Conservation (phyloP, 495 filamentous ascomycete species). For the Chaetomidium leptoderma region DNA sequence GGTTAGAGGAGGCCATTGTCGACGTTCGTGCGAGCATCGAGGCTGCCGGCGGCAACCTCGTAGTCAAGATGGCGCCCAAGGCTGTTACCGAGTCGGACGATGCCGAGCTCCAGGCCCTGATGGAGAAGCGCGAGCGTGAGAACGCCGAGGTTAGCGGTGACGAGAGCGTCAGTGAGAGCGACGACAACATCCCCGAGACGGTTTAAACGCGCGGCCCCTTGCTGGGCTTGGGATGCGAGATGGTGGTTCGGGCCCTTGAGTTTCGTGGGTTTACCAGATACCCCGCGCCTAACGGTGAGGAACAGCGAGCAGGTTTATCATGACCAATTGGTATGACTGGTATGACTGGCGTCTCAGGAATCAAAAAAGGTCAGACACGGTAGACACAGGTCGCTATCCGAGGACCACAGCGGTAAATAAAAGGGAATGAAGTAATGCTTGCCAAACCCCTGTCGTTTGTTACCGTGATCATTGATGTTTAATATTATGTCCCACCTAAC, state of each 20-base stretch:
- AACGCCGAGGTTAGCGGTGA: conserved; percentile 96
- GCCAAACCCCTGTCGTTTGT: neutral
- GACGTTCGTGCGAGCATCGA: conserved; percentile 75
- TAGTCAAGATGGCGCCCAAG: conserved; percentile 96
- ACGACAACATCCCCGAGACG: conserved; percentile 61
- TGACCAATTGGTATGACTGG: conserved; percentile 6
- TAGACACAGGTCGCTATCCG: conserved; percentile 14
- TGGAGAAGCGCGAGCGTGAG: conserved; percentile 98
- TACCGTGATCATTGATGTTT: neutral
- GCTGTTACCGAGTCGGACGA: conserved; percentile 98
- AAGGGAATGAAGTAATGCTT: conserved; percentile 16
- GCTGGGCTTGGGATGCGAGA: neutral
- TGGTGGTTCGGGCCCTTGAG: neutral
- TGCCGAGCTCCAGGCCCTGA: conserved; percentile 90
- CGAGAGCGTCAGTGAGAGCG: conserved; percentile 88
- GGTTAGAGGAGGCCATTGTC: conserved; percentile 81
- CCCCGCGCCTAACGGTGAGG: neutral
- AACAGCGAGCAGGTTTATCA: conserved; percentile 11
- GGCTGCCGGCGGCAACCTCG: conserved; percentile 66
- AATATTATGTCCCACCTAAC: neutral
- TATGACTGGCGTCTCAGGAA: conserved; percentile 17
- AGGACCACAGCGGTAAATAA: conserved; percentile 7
- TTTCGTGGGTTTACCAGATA: neutral
- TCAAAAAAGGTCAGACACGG: conserved; percentile 21
- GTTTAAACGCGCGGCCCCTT: conserved; percentile 27